Evolutionary conservation across 1,284 basidiomycete species (phyloP), one percentile per base, ranked within the genome.

Genomic region (Microbotryum intermedium): DNA sequence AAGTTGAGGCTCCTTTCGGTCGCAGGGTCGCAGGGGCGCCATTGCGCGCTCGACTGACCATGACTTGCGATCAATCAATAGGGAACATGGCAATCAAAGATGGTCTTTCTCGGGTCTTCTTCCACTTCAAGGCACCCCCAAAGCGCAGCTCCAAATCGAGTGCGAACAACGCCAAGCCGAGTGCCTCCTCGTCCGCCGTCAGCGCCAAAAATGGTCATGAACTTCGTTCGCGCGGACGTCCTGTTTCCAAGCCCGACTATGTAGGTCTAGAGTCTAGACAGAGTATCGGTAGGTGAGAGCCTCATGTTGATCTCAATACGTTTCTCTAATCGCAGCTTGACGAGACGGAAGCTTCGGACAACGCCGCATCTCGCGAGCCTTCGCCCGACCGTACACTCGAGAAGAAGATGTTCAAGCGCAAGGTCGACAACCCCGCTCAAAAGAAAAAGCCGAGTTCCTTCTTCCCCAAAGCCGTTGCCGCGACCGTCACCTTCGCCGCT

Each of bases 91-190:
- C 45, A 4, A 47, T 55, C 46, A 55, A 55, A 23, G 54, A 55
- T 13, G 54, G 54, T 20, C 23, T 55, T 3, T 34, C 45, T n/a
- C 54, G 54, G 10, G 54, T 55, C 28, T 55, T 55, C 30, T 55
- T 55, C 46, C 54, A 55, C 54, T 49, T 55, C 46, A 55, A 55
- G 30, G 54, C 54, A 11, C 54, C 54, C 20, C 45, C 45, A 6
- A 16, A 30, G 13, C 30, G 29, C 21, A 52, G 25, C 20, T 23
- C 11, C 26, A 23, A 30, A 7, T 2, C 18, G 28, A 51, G 50
- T 11, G 50, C 25, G 23, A n/a, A 29, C 50, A 51, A 51, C 30
- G 50, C 23, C 50, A 51, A 51, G 29, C 26, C 50, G 50, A 51
- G 30, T 51, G 50, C 34, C 34, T 29, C 26, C n/a, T 52, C 50